Evolutionary conservation across 495 filamentous ascomycete species (phyloP).

Genomic region (Talaromyces liani): DNA sequence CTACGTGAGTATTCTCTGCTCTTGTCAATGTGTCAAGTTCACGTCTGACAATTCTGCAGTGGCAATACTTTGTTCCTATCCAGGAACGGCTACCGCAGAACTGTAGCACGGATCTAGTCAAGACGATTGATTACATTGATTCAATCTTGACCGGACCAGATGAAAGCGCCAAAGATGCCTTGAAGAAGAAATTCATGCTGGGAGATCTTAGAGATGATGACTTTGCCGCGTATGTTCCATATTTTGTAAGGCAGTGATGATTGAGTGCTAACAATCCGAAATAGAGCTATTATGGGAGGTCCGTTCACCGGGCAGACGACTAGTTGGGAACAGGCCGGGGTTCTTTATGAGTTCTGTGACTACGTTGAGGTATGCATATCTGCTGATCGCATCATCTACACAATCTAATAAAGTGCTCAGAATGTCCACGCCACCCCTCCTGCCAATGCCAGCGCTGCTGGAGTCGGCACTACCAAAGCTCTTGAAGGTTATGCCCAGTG

Average conservation of each 20-base stretch:
- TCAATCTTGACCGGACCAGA: constrained; percentile 33
- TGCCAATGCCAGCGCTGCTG: constrained; percentile 27
- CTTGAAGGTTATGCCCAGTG: constrained; percentile 47
- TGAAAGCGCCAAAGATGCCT: constrained; percentile 30
- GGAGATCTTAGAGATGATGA: constrained; percentile 50
- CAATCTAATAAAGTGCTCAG: constrained; percentile 9
- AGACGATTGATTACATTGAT: constrained; percentile 53
- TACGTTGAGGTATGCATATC: constrained; percentile 32
- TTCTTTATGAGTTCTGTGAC: constrained; percentile 50
- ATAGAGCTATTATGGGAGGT: constrained; percentile 43
- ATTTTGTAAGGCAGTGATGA: not conserved
- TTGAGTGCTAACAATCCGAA: constrained; percentile 1
- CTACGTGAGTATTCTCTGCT: constrained; percentile 26
- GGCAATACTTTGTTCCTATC: constrained; percentile 60
- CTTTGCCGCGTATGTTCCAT: constrained; percentile 39
- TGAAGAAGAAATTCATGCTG: constrained; percentile 55
- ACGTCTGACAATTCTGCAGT: constrained; percentile 20
- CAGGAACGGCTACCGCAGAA: constrained; percentile 56
- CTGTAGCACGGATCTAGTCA: constrained; percentile 50
- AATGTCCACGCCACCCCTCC: constrained; percentile 24
- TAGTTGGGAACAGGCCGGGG: constrained; percentile 33
- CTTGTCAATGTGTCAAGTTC: not conserved
- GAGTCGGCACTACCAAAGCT: constrained; percentile 49
- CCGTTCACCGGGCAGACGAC: constrained; percentile 55
- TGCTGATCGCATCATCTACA: not conserved